Conservation (phyloP, 345 rosid species). For the Cardamine chenopodiifolia region DNA sequence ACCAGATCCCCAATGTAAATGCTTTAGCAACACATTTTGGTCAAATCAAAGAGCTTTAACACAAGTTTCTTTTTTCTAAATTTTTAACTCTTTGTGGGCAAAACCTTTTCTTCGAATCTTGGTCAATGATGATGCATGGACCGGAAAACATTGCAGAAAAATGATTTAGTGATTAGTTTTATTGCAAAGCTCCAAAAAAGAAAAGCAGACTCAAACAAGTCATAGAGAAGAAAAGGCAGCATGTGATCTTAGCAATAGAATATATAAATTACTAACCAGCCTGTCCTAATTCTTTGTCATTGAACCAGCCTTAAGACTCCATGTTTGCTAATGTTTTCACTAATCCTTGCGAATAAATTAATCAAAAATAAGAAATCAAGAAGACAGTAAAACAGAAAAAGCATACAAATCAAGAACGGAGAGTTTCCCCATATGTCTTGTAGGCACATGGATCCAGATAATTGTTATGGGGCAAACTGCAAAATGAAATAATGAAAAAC, state of each 20-base stretch:
- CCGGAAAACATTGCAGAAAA: conserved; percentile 51
- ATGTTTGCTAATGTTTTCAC: conserved; percentile 8
- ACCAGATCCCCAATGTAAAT: conserved; percentile 51
- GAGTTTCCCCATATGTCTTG: conserved; percentile 22
- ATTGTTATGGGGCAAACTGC: conserved; percentile 8
- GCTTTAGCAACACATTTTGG: conserved; percentile 50
- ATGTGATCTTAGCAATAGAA: conserved; percentile 69
- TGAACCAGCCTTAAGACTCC: conserved; percentile 32
- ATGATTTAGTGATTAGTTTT: conserved; percentile 53
- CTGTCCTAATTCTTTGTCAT: conserved; percentile 56
- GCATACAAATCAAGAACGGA: conserved; percentile 27
- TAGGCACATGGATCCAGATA: conserved; percentile 9
- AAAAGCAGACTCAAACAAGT: conserved; percentile 51
- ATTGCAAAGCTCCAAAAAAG: conserved; percentile 41
- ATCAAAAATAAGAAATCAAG: background rate
- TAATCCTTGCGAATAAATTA: conserved; percentile 15
- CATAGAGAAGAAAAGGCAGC: conserved; percentile 49
- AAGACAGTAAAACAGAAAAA: conserved; percentile 11
- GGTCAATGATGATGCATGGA: conserved; percentile 59
- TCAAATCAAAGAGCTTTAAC: conserved; percentile 45
- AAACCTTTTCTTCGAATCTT: conserved; percentile 45
- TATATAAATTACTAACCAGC: conserved; percentile 42
- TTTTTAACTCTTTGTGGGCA: conserved; percentile 36
- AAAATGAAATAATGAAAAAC: conserved; percentile 8
- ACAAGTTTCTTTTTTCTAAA: conserved; percentile 21